Conservation (phyloP, 2,329 filamentous ascomycete genomes). For the Cordyceps cateniannulata region DNA sequence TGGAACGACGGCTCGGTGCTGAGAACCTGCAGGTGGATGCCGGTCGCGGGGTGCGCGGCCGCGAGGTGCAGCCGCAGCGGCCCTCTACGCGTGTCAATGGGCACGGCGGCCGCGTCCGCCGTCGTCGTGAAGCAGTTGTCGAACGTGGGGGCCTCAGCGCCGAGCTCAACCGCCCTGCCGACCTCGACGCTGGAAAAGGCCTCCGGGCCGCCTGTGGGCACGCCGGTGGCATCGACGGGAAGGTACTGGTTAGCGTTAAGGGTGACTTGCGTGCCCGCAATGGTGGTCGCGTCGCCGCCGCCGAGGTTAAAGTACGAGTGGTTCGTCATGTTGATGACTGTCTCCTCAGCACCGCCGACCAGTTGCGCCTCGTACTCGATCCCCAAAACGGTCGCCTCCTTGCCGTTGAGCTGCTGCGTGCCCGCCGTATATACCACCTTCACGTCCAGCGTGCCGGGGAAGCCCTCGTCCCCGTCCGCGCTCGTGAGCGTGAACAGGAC, state of each 20-base stretch:
- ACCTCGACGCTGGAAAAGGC: slow-evolving; percentile 60
- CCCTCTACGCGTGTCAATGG: slow-evolving; percentile 57
- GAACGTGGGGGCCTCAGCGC: slow-evolving; percentile 64
- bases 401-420: slow-evolving; percentile 55
- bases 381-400: slow-evolving; percentile 63
- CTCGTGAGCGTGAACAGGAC: slow-evolving; percentile 62
- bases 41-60: slow-evolving; percentile 66
- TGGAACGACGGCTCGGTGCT: slow-evolving; percentile 96
- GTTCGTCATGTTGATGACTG: slow-evolving; percentile 88
- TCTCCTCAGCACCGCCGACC: slow-evolving; percentile 76
- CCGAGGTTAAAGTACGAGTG: slow-evolving; percentile 75
- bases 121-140: slow-evolving; percentile 89
- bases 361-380: slow-evolving; percentile 89
- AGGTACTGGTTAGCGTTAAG: slow-evolving; percentile 61
- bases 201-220: slow-evolving; percentile 64
- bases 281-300: slow-evolving; percentile 35
- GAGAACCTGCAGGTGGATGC: slow-evolving; percentile 76
- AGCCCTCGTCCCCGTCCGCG: slow-evolving; percentile 80
- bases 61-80: slow-evolving; percentile 62
- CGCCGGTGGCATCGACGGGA: slow-evolving; percentile 64
- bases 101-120: slow-evolving; percentile 50
- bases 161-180: slow-evolving; percentile 64
- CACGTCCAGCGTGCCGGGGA: slow-evolving; percentile 76
- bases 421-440: slow-evolving; percentile 73
- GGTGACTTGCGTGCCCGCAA: slow-evolving; percentile 58